A percentile compares a stretch with the other conserved stretches of the same genome.
Conservation (phyloP, 83 land plant species). For the Thuja plicata region DNA sequence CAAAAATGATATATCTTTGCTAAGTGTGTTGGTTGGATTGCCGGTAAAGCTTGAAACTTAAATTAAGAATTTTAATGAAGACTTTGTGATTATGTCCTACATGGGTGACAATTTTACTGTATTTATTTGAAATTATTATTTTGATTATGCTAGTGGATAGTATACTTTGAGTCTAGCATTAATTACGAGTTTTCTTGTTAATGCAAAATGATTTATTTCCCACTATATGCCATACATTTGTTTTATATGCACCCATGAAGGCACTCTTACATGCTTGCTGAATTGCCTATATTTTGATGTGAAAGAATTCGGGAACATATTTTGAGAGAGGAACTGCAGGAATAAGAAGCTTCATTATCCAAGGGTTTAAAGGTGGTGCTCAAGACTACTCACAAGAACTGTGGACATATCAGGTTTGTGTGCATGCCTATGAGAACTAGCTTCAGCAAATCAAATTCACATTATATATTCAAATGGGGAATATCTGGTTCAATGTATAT, state of each 20-base stretch:
- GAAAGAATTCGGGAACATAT: constrained; percentile 23
- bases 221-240: not conserved
- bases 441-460: not conserved
- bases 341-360: constrained; percentile 6
- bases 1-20: constrained; percentile 21
- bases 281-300: not conserved
- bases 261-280: not conserved
- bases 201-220: not conserved
- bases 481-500: not conserved
- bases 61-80: not conserved
- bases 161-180: not conserved
- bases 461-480: not conserved
- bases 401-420: constrained; percentile 35
- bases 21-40: constrained; percentile 36
- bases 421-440: not conserved
- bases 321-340: constrained; percentile 22
- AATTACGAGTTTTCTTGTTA: not conserved
- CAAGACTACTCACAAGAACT: not conserved
- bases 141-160: not conserved
- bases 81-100: not conserved
- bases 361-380: not conserved
- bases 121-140: not conserved
- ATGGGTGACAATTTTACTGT: not conserved
- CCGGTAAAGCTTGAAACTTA: constrained; percentile 22
- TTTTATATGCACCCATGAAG: not conserved